phyloP scores from a whole-genome alignment of 129 eudicot species.

The Heracleum sosnowskyi region DNA sequence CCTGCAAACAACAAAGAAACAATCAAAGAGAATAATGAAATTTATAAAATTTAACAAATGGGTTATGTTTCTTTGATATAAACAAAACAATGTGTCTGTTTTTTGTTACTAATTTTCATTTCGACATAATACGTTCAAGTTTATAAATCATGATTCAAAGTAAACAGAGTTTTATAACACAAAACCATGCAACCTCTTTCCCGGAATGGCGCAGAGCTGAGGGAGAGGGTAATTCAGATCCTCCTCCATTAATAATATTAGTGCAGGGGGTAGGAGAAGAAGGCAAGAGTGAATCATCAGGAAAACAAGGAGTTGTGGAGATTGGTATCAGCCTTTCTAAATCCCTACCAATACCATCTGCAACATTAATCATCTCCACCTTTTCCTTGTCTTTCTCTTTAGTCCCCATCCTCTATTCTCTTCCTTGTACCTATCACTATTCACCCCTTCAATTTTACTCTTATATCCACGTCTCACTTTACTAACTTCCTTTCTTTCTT shows the following conservation, averaged over 20 bases:
- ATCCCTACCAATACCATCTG: conserved; percentile 28
- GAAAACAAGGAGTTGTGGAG: conserved; percentile 4
- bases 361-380: background rate
- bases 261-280: background rate
- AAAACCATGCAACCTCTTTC: conserved; percentile 41
- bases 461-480: no score
- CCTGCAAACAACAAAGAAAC: conserved; percentile 35
- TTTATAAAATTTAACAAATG: background rate
- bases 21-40: background rate
- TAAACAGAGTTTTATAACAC: no score
- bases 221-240: conserved; percentile 42
- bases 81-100: no score
- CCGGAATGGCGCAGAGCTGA: conserved; percentile 39
- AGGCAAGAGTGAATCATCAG: background rate
- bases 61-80: background rate
- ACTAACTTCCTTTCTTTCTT: no score
- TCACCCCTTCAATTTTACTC: no score
- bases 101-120: no score
- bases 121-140: no score
- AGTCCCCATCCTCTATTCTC: background rate
- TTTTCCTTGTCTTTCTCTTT: background rate
- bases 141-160: no score
- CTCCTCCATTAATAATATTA: conserved; percentile 20
- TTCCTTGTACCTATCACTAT: background rate
- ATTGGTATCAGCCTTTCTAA: conserved; percentile 45